Evolutionary conservation across 1,284 basidiomycete genomes (phyloP).

Genomic region (Amylostereum areolatum): DNA sequence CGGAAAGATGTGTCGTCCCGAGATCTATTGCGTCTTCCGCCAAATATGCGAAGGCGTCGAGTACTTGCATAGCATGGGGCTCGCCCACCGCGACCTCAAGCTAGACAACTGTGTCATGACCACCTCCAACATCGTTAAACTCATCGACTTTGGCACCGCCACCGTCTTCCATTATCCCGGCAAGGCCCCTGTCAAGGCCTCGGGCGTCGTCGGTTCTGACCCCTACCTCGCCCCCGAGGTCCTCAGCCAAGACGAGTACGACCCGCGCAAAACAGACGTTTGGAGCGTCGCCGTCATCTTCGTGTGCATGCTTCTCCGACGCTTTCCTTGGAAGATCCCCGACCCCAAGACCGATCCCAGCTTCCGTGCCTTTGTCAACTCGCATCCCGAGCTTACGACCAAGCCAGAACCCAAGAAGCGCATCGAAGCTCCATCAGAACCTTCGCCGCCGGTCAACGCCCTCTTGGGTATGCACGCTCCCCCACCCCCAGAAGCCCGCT

Average conservation of each 20-base stretch:
- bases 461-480: neutral
- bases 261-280: conserved; percentile 96
- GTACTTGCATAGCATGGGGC: conserved; percentile 95
- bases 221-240: conserved; percentile 99
- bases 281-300: conserved; percentile 99
- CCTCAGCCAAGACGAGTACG: conserved; percentile 75
- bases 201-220: conserved; percentile 94
- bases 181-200: conserved; percentile 73
- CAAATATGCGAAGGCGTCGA: conserved; percentile 98
- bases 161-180: conserved; percentile 99
- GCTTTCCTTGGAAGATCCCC: conserved; percentile 99
- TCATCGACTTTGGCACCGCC: conserved; percentile 99
- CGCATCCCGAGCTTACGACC: conserved; percentile 78
- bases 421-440: neutral
- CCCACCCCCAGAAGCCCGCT: neutral
- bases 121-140: conserved; percentile 87
- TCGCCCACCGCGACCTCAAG: conserved; percentile 98
- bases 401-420: conserved; percentile 19
- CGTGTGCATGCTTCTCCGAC: conserved; percentile 95
- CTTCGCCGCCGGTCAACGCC: neutral
- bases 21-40: conserved; percentile 98
- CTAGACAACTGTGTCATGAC: conserved; percentile 99
- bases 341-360: conserved; percentile 91
- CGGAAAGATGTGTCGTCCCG: conserved; percentile 95
- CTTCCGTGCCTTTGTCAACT: conserved; percentile 88